phyloP scores from a whole-genome alignment of 495 filamentous ascomycete genomes.

The Gamarada debralockiae region DNA sequence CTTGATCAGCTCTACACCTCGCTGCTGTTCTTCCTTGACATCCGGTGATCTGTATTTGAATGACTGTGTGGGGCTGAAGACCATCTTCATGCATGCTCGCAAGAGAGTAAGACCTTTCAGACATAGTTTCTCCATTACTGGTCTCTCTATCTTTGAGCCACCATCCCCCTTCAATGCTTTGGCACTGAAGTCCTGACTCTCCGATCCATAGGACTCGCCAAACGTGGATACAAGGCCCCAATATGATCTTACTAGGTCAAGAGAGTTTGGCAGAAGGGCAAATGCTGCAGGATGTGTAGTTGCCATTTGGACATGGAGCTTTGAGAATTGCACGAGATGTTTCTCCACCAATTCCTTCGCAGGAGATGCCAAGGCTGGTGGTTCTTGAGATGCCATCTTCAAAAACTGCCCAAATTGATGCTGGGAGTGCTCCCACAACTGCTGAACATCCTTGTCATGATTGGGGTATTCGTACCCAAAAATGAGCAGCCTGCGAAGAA shows the following conservation, averaged over 20 bases:
- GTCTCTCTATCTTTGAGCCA: constrained; percentile 48
- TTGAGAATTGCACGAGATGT: constrained; percentile 83
- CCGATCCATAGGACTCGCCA: constrained; percentile 57
- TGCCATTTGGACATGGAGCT: constrained; percentile 85
- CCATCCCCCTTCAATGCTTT: constrained; percentile 40
- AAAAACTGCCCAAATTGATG: constrained; percentile 70
- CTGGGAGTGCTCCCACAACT: constrained; percentile 71
- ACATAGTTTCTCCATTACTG: constrained; percentile 68
- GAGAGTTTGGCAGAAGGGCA: constrained; percentile 70
- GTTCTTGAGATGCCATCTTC: constrained; percentile 41
- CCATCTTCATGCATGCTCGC: constrained; percentile 79
- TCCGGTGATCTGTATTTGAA: constrained; percentile 75
- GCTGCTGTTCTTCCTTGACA: constrained; percentile 64
- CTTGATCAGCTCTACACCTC: constrained; percentile 61
- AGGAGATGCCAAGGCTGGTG: constrained; percentile 38
- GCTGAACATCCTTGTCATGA: constrained; percentile 64
- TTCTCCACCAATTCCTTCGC: constrained; percentile 62
- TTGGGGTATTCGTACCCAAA: constrained; percentile 82
- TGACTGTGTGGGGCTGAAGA: constrained; percentile 71
- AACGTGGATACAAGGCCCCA: constrained; percentile 76
- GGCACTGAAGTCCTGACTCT: constrained; percentile 31
- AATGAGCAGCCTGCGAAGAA: constrained; percentile 73
- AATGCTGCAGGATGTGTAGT: constrained; percentile 73
- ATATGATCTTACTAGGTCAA: constrained; percentile 71
- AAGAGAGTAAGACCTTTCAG: constrained; percentile 79